These are phyloP conservation scores for Tillandsia fasciculata DNA, from an alignment of 176 grass and related monocot species.

Conservation along the genomic window DNA sequence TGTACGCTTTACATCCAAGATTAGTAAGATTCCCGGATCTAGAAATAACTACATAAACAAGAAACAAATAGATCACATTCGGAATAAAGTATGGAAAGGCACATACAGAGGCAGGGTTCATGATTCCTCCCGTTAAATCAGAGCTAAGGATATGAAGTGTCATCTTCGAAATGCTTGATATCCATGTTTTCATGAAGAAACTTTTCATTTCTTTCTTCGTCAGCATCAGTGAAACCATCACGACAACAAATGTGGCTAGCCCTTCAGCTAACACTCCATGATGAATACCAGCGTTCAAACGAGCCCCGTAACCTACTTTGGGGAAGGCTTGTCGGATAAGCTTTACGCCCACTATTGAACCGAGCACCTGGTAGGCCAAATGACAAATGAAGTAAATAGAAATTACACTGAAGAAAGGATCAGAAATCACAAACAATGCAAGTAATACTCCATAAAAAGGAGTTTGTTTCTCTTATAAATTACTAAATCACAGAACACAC, in stretches of 20 bases:
- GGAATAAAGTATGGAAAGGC: constrained; percentile 1
- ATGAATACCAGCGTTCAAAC: constrained; percentile 51
- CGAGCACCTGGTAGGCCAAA: constrained; percentile 48
- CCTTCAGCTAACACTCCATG: constrained; percentile 78
- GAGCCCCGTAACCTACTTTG: constrained; percentile 64
- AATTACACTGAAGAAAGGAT: neutral
- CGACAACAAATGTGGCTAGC: constrained; percentile 70
- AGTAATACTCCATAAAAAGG: neutral
- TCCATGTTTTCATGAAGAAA: constrained; percentile 98
- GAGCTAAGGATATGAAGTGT: constrained; percentile 89
- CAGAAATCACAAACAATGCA: neutral
- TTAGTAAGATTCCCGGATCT: neutral
- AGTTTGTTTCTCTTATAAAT: neutral
- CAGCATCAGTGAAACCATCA: constrained; percentile 64
- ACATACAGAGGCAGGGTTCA: constrained; percentile 98
- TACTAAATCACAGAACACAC: too few relatives aligned
- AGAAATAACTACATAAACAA: neutral
- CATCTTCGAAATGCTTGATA: constrained; percentile 74
- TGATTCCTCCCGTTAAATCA: constrained; percentile 88
- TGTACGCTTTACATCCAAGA: neutral
- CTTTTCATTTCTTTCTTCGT: constrained; percentile 71
- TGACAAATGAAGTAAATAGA: neutral
- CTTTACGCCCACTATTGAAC: constrained; percentile 48
- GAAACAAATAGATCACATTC: neutral
- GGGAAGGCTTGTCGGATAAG: constrained; percentile 55